Evolutionary conservation across 192 early-diverging fungal species (phyloP), one percentile per base, ranked within the genome.

Genomic region (Dissophora globulifera): DNA sequence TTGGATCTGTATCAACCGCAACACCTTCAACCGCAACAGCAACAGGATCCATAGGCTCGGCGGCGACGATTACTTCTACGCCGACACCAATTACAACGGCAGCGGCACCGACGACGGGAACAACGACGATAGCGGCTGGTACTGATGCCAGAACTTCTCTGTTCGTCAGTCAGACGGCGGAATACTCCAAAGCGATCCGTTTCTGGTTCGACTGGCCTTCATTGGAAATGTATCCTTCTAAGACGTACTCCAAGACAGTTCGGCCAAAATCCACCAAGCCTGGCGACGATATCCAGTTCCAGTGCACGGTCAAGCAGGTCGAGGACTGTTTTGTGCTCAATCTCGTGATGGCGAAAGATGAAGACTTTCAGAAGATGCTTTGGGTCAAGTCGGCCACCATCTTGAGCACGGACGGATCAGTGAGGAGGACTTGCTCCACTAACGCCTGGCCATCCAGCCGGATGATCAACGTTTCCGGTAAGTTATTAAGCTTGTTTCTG

Each of bases 401-500:
- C 19, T 12, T 6, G 9, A 41, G 8, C 23, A 11, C 32, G 33
- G 35, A 50, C 22, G 8, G 22, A 20, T 8, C 3, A 19, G 9
- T 50, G 47, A 7, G 29, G 15, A 42, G 10, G 12, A 12, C 19
- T 19, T 41, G 7, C 2, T 1, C n/a, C 4, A n/a, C 30, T 23
- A 8, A 41, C 2, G 8, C 4, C 32, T 62, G 59, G 59, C 2
- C 42, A 11, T 8, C 11, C 2, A 50, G 33, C 17, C 59, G 47
- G 23, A 62, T 41, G 48, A 62, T 62, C 16, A 62, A 42, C 30
- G 40, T 62, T 27, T 50, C 48, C 27, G 33, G 59, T 41, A 40
- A 50, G 49, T 50, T 3, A 15, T 47, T 47, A n/a, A 5, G 6
- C 20, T n/a, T 23, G 58, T 45, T 40, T 41, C 20, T 20, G 15